Evolutionary conservation across 2,329 filamentous ascomycete species (phyloP).

Genomic region (Aaosphaeria pasadenensis): DNA sequence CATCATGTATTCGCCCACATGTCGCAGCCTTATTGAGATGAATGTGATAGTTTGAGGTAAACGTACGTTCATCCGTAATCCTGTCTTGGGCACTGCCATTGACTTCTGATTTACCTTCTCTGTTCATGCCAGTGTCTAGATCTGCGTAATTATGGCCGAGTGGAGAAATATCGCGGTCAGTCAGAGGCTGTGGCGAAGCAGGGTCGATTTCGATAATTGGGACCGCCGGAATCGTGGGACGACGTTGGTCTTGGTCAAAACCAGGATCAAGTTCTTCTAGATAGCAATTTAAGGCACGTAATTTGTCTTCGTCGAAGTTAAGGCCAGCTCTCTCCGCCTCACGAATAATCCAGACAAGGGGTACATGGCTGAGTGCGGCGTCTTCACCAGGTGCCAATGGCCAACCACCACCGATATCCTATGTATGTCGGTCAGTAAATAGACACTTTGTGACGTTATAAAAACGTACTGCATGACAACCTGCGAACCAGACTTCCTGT

Average conservation of each 20-base stretch:
- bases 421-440: conserved; percentile 3
- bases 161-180: background rate
- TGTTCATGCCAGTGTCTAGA: background rate
- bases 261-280: conserved; percentile 32
- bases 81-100: background rate
- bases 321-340: conserved; percentile 65
- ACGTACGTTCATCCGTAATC: background rate
- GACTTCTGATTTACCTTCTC: background rate
- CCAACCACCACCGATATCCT: conserved; percentile 77
- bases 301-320: conserved; percentile 65
- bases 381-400: conserved; percentile 53
- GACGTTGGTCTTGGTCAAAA: conserved; percentile 1
- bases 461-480: conserved; percentile 61
- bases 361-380: conserved; percentile 62
- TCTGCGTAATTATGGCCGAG: background rate
- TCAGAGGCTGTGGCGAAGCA: conserved; percentile 15
- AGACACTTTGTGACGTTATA: background rate
- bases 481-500: conserved; percentile 77
- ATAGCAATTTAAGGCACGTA: conserved; percentile 63
- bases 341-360: conserved; percentile 68
- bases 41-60: conserved; percentile 43
- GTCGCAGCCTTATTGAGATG: conserved; percentile 58
- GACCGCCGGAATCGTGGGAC: conserved; percentile 6
- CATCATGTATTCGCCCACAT: conserved; percentile 64
- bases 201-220: conserved; percentile 33